A percentile compares a stretch with the other conserved stretches of the same genome.
Conservation (phyloP, 1,139 yeast genomes). For the Yarrowia galli region DNA sequence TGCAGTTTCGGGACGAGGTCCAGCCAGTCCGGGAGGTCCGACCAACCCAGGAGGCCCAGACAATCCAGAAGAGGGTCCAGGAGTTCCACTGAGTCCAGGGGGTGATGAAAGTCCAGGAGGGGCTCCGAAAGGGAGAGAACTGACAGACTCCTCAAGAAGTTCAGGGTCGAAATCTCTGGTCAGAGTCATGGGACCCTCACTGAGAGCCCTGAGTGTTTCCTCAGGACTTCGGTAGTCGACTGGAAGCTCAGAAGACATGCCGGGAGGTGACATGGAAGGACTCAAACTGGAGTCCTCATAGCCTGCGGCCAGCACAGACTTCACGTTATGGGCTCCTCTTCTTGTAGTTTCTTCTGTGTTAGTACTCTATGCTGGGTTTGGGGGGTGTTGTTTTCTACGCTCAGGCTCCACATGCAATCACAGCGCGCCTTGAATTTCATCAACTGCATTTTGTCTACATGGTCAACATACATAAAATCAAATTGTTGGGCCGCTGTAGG, state of each 20-base stretch:
- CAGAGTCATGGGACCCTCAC: constrained; percentile 27
- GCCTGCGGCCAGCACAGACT: constrained; percentile 31
- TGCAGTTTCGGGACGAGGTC: constrained; percentile 25
- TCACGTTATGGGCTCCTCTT: not conserved
- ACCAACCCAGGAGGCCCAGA: not conserved
- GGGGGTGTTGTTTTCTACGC: not conserved
- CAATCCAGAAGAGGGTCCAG: not conserved
- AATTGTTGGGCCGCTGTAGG: constrained; percentile 39
- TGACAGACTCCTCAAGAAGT: not conserved
- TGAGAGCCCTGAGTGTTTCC: constrained; percentile 11
- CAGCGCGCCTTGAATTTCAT: constrained; percentile 37
- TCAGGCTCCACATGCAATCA: constrained; percentile 27
- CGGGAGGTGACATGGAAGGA: not conserved
- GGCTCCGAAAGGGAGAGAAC: not conserved
- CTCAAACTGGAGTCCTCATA: constrained; percentile 9
- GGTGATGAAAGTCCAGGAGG: not conserved
- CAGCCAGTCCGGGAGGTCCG: constrained; percentile 1
- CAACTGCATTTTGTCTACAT: constrained; percentile 38
- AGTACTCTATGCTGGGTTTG: not conserved
- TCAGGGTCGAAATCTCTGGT: not conserved
- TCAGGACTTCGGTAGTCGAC: not conserved
- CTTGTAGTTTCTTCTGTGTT: constrained; percentile 19
- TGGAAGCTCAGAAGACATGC: not conserved
- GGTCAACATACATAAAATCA: constrained; percentile 38
- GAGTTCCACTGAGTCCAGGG: not conserved